phyloP scores from a whole-genome alignment of 1,284 basidiomycete genomes.

The Pholiota adiposa region DNA sequence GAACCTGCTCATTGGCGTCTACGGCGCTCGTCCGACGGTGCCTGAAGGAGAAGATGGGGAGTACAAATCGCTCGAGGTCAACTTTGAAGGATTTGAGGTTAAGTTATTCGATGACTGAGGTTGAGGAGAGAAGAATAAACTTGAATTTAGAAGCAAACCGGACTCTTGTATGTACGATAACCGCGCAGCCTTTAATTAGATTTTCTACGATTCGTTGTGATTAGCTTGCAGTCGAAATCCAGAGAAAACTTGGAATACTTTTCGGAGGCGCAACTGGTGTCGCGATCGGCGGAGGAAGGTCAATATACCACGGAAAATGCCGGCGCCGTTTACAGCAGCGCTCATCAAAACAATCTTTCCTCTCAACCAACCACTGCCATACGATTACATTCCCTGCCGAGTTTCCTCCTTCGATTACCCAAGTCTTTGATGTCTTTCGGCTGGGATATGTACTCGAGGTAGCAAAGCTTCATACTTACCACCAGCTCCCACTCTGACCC shows the following conservation, averaged over 20 bases:
- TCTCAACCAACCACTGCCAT: background rate
- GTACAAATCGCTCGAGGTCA: slow-evolving; percentile 27
- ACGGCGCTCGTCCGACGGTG: slow-evolving; percentile 29
- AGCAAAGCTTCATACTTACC: background rate
- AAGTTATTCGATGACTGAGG: slow-evolving; percentile 32
- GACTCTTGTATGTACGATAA: background rate
- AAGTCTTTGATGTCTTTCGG: background rate
- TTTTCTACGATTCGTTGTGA: too few species aligned
- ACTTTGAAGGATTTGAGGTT: slow-evolving; percentile 31
- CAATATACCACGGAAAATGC: background rate
- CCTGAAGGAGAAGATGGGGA: slow-evolving; percentile 28
- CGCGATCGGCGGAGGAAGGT: background rate
- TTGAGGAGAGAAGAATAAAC: background rate
- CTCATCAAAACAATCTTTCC: background rate
- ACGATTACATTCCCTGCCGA: too few species aligned
- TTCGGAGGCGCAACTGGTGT: too few species aligned
- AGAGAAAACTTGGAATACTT: too few species aligned
- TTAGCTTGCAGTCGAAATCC: too few species aligned
- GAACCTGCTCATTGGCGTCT: slow-evolving; percentile 28
- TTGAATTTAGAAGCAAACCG: background rate
- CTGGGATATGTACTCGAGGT: background rate
- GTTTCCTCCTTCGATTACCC: background rate
- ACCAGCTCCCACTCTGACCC: background rate
- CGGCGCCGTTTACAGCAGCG: background rate
- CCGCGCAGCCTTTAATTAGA: too few species aligned